Evolutionary conservation across 2,329 filamentous ascomycete genomes (phyloP), one percentile per base, ranked within the genome.

Genomic region (Chrysoporthe deuterocubensis): DNA sequence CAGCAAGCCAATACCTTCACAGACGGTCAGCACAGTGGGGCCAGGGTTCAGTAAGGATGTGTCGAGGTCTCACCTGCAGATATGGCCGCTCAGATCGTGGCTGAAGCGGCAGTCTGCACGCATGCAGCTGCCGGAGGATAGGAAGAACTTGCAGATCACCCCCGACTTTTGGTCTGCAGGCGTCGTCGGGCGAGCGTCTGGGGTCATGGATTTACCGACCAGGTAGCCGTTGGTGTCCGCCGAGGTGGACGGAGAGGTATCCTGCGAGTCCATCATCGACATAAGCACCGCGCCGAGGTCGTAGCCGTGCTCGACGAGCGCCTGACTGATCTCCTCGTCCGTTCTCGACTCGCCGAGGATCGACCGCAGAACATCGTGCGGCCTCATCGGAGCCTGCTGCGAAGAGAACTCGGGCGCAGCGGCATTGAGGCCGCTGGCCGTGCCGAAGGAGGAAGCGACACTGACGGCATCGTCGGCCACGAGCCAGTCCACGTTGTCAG

Each of bases 31-130:
- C 68, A 60, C 43, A 40, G n/a, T 18, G 64, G 66, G 26, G 71
- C 64, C 43, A 69, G 68, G 14, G 5, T 9, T 60, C 50, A 56
- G 64, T 56, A 54, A 65, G 60, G 62, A 74, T 21, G 4, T 14
- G 7, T 14, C 42, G 7, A 18, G 26, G 54, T 91, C 93, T 86
- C 84, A 96, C 93, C 98, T 98, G 94, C 96, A 99, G 70, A 99
- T 87, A 75, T 97, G 96, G 76, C 92, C 96, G 76, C 93, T 97
- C 57, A 97, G 86, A 78, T 99, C 95, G 79, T 99, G 96, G 73
- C 94, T 97, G 80, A 98, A 99, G 67, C 95, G 91, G 78, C 96
- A 99, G 79, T 99, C 96, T 69, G 95, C 95, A 68, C 96, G 89
- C 64, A 97, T 89, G 78, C 96, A 99, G 78, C 96, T 92, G n/a